phyloP scores from a whole-genome alignment of 75 land plant species.

The Chamaecyparis obtusa region DNA sequence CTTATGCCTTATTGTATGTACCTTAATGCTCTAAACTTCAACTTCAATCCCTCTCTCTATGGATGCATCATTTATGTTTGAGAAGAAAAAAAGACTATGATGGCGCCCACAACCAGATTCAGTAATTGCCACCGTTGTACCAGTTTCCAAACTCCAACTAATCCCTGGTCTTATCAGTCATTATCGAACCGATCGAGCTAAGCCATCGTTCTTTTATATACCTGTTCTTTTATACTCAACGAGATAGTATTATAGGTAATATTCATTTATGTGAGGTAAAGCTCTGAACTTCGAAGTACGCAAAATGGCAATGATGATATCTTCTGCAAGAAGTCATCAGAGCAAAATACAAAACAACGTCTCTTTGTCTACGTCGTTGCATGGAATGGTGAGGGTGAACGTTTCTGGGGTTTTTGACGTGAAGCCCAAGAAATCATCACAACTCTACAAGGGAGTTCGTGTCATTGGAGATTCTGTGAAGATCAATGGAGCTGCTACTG shows the following conservation, averaged over 20 bases:
- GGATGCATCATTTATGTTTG: too few species aligned
- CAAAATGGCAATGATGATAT: constrained; percentile 6
- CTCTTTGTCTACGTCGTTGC: not conserved
- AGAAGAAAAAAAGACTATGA: too few species aligned
- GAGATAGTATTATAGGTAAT: not conserved
- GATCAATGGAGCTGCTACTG: constrained; percentile 28
- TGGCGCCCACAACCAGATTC: too few species aligned
- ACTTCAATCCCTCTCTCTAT: too few species aligned
- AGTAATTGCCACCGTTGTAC: too few species aligned
- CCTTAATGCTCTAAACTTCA: too few species aligned
- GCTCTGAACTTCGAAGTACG: not conserved
- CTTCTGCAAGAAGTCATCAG: not conserved
- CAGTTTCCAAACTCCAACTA: too few species aligned
- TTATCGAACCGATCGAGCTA: too few species aligned
- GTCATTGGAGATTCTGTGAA: constrained; percentile 4
- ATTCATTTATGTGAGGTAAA: not conserved
- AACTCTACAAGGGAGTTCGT: constrained; percentile 21
- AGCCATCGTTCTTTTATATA: not conserved
- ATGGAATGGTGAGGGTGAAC: not conserved
- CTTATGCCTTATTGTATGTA: too few species aligned
- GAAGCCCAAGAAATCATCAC: not conserved
- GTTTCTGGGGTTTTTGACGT: not conserved
- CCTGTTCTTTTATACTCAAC: too few species aligned
- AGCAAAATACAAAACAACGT: not conserved
- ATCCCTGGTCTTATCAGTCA: too few species aligned